Evolutionary conservation across 2,329 filamentous ascomycete genomes (phyloP).

Genomic region (Cercospora berteroae): DNA sequence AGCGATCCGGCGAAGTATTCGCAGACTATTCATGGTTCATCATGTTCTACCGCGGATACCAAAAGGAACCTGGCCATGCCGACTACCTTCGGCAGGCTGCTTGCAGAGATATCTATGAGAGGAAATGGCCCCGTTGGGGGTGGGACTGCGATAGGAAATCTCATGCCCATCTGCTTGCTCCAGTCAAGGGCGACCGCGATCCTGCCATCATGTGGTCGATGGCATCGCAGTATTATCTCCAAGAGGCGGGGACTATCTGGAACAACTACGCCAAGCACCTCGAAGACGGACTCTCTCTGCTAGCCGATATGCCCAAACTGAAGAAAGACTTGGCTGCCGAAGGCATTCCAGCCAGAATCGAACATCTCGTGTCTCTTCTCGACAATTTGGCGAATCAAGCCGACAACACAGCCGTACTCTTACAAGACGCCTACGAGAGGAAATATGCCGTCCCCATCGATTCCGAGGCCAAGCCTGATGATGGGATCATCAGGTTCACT

Average conservation of each 20-base stretch:
- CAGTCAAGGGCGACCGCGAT: not conserved
- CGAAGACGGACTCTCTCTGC: not conserved
- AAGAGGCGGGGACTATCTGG: not conserved
- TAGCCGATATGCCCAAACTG: not conserved
- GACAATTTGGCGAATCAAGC: not conserved
- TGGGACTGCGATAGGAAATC: not conserved
- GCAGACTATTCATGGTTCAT: not conserved
- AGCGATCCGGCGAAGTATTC: not conserved
- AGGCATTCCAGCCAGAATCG: conserved; percentile 6
- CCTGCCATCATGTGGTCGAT: not conserved
- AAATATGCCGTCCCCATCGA: not conserved
- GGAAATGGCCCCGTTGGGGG: not conserved
- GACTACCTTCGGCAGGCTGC: not conserved
- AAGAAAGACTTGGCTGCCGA: not conserved
- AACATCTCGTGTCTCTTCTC: not conserved
- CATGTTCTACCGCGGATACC: not conserved
- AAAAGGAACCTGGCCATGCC: not conserved
- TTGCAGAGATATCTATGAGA: not conserved
- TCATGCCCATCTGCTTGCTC: not conserved
- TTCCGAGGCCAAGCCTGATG: not conserved
- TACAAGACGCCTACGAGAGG: conserved; percentile 5
- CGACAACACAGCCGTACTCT: not conserved
- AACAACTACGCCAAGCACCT: conserved; percentile 6
- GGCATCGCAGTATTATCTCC: conserved; percentile 2
- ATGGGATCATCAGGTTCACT: not conserved